Evolutionary conservation across 352 stramenopile genomes (phyloP), one percentile per base, ranked within the genome.

Genomic region (Detonula confervacea): DNA sequence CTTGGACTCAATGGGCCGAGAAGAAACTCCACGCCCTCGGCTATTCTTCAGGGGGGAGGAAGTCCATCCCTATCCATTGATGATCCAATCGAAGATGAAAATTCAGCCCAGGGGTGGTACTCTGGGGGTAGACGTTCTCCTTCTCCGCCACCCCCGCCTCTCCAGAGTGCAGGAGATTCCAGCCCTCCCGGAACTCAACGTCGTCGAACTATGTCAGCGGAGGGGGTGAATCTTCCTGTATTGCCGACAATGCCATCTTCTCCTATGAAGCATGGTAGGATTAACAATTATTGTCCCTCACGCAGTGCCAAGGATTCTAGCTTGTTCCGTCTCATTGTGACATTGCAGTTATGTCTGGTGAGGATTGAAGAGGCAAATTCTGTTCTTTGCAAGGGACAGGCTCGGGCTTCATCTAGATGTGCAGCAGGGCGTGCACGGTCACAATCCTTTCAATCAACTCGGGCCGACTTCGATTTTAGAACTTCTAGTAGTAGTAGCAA

Each of bases 281-380:
- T 14, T n/a, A 65, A 55, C 14, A 63, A 39, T 1, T 70, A 76
- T 22, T 59, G 39, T 20, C 68, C 76, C 18, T 69, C 60, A 33
- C 55, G 76, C 24, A 83, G 70, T 74, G 68, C 78, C 2, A 86
- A 79, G 25, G 83, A 91, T 73, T 81, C 78, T 8, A 77, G 89
- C 20, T 52, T 94, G 14, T 94, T 94, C 72, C 80, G 84, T 51
- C 62, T 94, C 12, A 91, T 94, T 60, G 83, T 90, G 9, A 78
- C 68, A 9, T 73, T 92, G 35, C 83, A 92, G 67, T 63, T 94
- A 11, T 91, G 83, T 69, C 61, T 92, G 51, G 66, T 90, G 11
- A 63, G 88, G 33, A 84, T 94, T 49, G 80, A 90, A 67, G 87
- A 93, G 63, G 88, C 81, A 0, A 74, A 90, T 56, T 73, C 57